Base-by-base conservation (phyloP, 192 early-diverging fungal genomes). In the Spizellomyces sp. region DNA sequence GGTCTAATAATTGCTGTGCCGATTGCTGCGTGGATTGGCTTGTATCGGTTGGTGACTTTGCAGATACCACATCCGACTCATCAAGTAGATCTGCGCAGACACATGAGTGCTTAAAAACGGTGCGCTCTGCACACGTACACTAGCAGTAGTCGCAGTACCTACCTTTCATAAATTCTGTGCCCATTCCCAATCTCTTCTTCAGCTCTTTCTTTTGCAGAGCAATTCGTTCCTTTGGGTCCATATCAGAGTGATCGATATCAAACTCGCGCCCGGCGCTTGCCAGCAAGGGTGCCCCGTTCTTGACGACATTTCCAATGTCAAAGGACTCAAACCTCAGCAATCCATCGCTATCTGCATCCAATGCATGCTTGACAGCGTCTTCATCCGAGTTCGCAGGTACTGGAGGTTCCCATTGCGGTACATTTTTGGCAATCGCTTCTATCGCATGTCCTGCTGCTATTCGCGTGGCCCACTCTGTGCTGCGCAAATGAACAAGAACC, bases 391-490 rank as follows among this genome's bases (percentile, higher is more conserved):
- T 46, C 8, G 45, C 12, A 9, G 73, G 50, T 6, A 50, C 57
- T 15, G 67, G 73, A 2, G 79, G 79, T 22, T 81, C 76, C 95
- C 95, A 99, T 44, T 88, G 87, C 41, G 90, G 85, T 5, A 99
- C 95, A 77, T 96, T 92, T 47, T 84, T 78, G 54, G 94, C 93
- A 70, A 99, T 96, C 6, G 92, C 91, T 62, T 95, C 93, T 7
- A 99, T 77, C 7, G 98, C 95, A 48, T 90, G 85, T 4, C 92
- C 93, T 0, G 95, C 95, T n/a, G 98, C 98, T 45, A 91, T 87
- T 5, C 98, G 94, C 14, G 96, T 96, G 57, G 94, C 95, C 98
- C 98, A 99, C 69, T 86, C 87, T 75, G 90, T 90, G 75, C 90
- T 94, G 43, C 94, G 84, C 2, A 99, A 77, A 70, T 95, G 91